Evolutionary conservation across 306 rosid species (phyloP).

Genomic region (Citrullus amarus): DNA sequence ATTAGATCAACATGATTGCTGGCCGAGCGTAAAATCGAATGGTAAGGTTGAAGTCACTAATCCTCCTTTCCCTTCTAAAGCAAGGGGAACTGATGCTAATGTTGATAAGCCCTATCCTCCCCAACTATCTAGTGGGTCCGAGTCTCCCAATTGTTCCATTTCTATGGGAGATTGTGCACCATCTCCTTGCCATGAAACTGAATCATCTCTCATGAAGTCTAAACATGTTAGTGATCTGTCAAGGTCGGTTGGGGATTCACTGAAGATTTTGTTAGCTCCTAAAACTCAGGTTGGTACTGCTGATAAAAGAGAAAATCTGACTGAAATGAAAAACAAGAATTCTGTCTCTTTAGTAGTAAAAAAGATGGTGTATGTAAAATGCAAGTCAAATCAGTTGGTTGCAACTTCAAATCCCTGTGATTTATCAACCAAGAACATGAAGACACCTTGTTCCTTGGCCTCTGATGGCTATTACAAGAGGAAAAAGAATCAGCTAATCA

Average conservation of each 20-base stretch:
- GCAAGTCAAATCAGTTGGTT: conserved; percentile 78
- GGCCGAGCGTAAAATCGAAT: conserved; percentile 28
- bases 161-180: conserved; percentile 25
- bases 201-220: conserved; percentile 26
- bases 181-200: conserved; percentile 28
- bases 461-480: conserved; percentile 80
- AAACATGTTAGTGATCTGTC: conserved; percentile 24
- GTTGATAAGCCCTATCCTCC: conserved; percentile 34
- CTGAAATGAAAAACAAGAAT: conserved; percentile 30
- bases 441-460: conserved; percentile 33
- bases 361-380: conserved; percentile 60
- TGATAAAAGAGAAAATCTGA: conserved; percentile 29
- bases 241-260: conserved; percentile 23
- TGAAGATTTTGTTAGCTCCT: conserved; percentile 23
- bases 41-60: conserved; percentile 26
- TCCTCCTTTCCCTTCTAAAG: conserved; percentile 17
- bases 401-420: conserved; percentile 57
- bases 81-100: conserved; percentile 22
- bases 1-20: conserved; percentile 31
- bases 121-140: conserved; percentile 20
- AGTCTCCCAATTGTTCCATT: conserved; percentile 6
- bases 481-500: conserved; percentile 69
- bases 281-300: conserved; percentile 31
- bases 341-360: conserved; percentile 29
- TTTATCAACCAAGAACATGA: conserved; percentile 27